These are phyloP conservation scores for Daldinia bambusicola DNA, from an alignment of 495 filamentous ascomycete species.

Conservation along the genomic window DNA sequence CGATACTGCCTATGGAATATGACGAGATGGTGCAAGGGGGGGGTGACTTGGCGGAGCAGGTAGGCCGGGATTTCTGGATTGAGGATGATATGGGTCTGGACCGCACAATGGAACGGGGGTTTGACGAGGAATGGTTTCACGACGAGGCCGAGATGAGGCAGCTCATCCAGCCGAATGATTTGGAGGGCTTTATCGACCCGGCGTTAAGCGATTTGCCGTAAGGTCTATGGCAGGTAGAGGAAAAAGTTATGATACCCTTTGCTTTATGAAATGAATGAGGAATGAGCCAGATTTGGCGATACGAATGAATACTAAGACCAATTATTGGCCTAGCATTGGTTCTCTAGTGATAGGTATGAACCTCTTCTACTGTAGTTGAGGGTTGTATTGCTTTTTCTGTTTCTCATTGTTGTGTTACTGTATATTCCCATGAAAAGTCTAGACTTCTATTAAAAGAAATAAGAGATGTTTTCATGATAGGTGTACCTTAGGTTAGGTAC, in stretches of 20 bases:
- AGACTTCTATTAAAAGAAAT: background rate
- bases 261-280: constrained; percentile 20
- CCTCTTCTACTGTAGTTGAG: background rate
- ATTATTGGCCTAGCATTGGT: background rate
- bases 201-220: constrained; percentile 15
- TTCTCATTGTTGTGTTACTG: background rate
- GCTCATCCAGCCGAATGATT: constrained; percentile 27
- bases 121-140: constrained; percentile 32
- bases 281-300: constrained; percentile 4
- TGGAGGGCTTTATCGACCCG: constrained; percentile 41
- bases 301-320: background rate
- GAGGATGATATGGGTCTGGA: constrained; percentile 30
- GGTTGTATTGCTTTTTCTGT: background rate
- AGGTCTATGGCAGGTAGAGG: constrained; percentile 10
- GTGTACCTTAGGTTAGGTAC: too few relatives aligned
- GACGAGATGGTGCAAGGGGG: constrained; percentile 10
- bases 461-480: background rate
- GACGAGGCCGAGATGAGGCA: constrained; percentile 42
- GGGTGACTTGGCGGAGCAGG: constrained; percentile 17
- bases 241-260: constrained; percentile 45
- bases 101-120: background rate
- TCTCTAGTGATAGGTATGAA: background rate
- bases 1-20: constrained; percentile 25
- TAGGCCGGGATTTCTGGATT: constrained; percentile 55
- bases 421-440: background rate